Conservation (phyloP, 352 stramenopile genomes). For the Albugo laibachii region DNA sequence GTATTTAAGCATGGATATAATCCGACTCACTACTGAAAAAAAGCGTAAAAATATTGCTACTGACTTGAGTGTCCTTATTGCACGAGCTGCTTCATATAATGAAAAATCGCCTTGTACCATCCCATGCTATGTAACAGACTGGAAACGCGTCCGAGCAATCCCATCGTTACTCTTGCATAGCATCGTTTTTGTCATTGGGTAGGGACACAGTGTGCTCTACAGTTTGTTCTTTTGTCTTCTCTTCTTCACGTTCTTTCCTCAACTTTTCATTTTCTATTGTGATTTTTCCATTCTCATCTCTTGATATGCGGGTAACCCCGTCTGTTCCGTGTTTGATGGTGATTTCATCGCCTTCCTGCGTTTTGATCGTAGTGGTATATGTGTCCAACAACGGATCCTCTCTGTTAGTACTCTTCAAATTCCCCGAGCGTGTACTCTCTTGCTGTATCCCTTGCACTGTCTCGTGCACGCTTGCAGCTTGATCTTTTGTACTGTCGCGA, state of each 20-base stretch:
- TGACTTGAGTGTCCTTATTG: no score
- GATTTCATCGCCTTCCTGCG: slow-evolving; percentile 53
- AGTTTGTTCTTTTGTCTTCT: slow-evolving; percentile 4
- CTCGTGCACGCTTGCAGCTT: no score
- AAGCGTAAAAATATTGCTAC: no score
- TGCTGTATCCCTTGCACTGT: background rate
- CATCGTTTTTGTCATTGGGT: background rate
- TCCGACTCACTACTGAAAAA: no score
- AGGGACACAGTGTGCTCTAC: background rate
- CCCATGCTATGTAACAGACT: no score
- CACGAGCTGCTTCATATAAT: no score
- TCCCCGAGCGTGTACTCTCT: background rate
- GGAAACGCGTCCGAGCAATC: no score
- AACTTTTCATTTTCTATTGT: slow-evolving; percentile 34
- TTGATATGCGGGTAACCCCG: slow-evolving; percentile 48
- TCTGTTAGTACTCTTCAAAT: background rate
- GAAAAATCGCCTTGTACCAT: no score
- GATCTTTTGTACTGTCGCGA: slow-evolving; percentile 1
- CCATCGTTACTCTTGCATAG: no score
- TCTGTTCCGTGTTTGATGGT: slow-evolving; percentile 46
- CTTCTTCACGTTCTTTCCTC: slow-evolving; percentile 11
- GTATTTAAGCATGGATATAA: no score
- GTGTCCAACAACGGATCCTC: slow-evolving; percentile 13
- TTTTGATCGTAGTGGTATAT: slow-evolving; percentile 54
- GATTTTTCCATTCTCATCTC: slow-evolving; percentile 49